Base-by-base conservation (phyloP, 2,329 filamentous ascomycete genomes). In the Alternaria angustiovoidea region DNA sequence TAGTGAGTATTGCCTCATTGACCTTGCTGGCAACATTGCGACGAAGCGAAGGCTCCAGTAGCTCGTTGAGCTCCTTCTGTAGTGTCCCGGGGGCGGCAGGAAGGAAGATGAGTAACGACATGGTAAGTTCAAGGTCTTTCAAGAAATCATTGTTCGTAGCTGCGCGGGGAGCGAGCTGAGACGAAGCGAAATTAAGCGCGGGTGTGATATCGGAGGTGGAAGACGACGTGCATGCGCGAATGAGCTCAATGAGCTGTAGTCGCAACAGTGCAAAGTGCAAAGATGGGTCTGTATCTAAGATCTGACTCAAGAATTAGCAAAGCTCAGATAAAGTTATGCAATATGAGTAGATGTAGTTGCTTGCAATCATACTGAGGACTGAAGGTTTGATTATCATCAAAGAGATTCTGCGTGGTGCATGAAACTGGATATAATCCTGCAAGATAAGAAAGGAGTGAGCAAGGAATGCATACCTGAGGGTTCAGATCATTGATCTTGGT, bases 331-430 rank as follows among this genome's bases (percentile, higher is more conserved):
- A 44, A 59, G 11, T 44, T 54, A 51, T 63, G 61, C 30, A 36
- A 56, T 53, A 49, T 47, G 26, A 57, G 38, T 62, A 30, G 18
- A 41, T 38, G 24, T 56, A 55, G 28, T 44, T 66, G 55, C 57
- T 72, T 71, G 64, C 65, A 64, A 75, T 96, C 92, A 95, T 93
- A 89, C 87, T 91, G 88, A 91, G 87, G 88, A 91, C 88, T 92
- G 89, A 91, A 91, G 89, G 73, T 77, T 86, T 88, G 83, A 84
- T 89, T 89, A 86, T 98, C 94, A 96, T 96, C 95, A 95, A 88
- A 87, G 89, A 69, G 58, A 72, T 88, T 98, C 95, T 93, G 95
- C 93, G 95, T 99, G 95, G 95, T 99, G 95, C 95, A 99, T 99
- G 94, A 96, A 89, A 94, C 85, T 91, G 67, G 86, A 85, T 92